These are phyloP conservation scores for Talaromyces thailandensis DNA, from an alignment of 495 filamentous ascomycete species.

Conservation along the genomic window DNA sequence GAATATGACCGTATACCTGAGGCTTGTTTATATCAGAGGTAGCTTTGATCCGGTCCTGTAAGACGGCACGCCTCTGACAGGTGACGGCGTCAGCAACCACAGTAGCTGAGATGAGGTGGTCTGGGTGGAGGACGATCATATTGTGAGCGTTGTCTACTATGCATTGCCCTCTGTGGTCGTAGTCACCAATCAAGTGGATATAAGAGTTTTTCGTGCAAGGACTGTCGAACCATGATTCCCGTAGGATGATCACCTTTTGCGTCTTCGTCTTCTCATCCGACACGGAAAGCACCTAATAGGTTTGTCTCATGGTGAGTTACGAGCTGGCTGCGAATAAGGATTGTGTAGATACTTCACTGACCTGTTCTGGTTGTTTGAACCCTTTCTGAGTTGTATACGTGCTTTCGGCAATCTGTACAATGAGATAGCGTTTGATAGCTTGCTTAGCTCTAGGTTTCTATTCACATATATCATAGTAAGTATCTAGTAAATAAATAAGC, in stretches of 20 bases:
- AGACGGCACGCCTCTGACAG: conserved; percentile 78
- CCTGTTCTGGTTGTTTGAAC: conserved; percentile 59
- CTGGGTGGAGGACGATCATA: conserved; percentile 88
- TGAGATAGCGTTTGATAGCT: conserved; percentile 74
- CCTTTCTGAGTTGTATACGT: conserved; percentile 56
- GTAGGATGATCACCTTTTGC: conserved; percentile 62
- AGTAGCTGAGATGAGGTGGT: conserved; percentile 89
- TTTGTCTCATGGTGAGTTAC: conserved; percentile 16
- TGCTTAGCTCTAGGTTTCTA: conserved; percentile 48
- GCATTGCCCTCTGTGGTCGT: conserved; percentile 53
- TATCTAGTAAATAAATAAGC: conserved; percentile 20
- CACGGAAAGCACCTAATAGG: conserved; percentile 59
- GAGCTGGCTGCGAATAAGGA: background rate
- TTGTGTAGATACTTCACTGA: conserved; percentile 23
- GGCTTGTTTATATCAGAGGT: conserved; percentile 66
- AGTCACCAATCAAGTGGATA: conserved; percentile 79
- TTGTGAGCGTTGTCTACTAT: conserved; percentile 71
- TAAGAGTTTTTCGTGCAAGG: conserved; percentile 62
- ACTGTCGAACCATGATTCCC: conserved; percentile 78
- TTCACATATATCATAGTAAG: conserved; percentile 33
- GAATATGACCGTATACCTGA: conserved; percentile 79
- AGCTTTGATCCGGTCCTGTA: conserved; percentile 89
- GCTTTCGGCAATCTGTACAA: conserved; percentile 60
- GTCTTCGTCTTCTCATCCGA: conserved; percentile 60
- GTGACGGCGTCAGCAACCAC: conserved; percentile 88